Conservation (phyloP, 805 yeast species). For the Ogataea philodendri region DNA sequence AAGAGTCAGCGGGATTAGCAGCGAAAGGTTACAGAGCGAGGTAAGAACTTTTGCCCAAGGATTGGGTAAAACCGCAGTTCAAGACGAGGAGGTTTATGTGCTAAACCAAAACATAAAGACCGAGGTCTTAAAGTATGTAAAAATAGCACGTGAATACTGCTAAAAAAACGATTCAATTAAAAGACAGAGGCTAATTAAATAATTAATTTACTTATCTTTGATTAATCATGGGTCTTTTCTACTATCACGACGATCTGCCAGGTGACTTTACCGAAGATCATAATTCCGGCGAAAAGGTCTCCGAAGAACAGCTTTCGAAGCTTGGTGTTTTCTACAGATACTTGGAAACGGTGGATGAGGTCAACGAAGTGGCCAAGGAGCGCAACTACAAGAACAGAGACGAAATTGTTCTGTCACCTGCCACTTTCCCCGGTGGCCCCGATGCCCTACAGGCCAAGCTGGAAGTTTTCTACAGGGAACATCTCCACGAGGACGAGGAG, state of each 20-base stretch:
- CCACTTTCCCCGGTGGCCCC: conserved; percentile 61
- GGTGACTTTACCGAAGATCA: conserved; percentile 68
- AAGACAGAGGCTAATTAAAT: not conserved
- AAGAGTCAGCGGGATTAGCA: conserved; percentile 10
- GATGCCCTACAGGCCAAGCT: conserved; percentile 61
- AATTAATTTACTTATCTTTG: conserved; percentile 7
- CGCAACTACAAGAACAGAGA: conserved; percentile 83
- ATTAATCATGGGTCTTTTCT: conserved; percentile 31
- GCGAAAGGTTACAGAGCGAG: conserved; percentile 2
- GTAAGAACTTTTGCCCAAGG: conserved; percentile 1
- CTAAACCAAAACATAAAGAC: conserved; percentile 5
- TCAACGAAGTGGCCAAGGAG: conserved; percentile 63
- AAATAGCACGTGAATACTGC: conserved; percentile 12
- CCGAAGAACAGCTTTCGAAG: conserved; percentile 45
- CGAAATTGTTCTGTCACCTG: conserved; percentile 56
- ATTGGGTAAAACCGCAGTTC: conserved; percentile 3
- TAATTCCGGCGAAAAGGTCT: conserved; percentile 61
- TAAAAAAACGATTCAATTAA: conserved; percentile 2
- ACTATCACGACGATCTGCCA: conserved; percentile 61
- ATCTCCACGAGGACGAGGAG: conserved; percentile 95
- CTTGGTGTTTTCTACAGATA: conserved; percentile 70
- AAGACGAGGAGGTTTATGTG: conserved; percentile 1
- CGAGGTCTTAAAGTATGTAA: conserved; percentile 12
- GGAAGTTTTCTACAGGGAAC: conserved; percentile 73
- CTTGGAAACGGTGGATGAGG: conserved; percentile 49